Percentiles rank a stretch among this genome's conserved stretches.
phyloP scores from a whole-genome alignment of 768 basidiomycete genomes.

The Scleroderma bovista region DNA sequence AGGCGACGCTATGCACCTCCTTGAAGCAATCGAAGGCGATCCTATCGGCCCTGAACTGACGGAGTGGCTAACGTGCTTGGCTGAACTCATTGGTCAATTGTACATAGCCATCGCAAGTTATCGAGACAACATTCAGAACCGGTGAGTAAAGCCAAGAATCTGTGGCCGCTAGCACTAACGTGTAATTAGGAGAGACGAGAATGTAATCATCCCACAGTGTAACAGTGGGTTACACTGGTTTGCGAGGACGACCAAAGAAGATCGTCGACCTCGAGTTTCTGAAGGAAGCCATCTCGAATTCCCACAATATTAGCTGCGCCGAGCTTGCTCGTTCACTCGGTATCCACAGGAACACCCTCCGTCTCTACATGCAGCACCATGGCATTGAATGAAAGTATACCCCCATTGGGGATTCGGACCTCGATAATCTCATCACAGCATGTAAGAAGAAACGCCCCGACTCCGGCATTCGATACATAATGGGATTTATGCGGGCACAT shows the following conservation, averaged over 20 bases:
- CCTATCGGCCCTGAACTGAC: no score
- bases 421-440: conserved; percentile 4
- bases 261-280: conserved; percentile 5
- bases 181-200: neutral
- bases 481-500: conserved; percentile 22
- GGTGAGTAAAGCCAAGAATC: no score
- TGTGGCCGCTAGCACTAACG: no score
- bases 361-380: conserved; percentile 2
- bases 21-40: no score
- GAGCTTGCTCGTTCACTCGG: conserved; percentile 6
- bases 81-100: no score
- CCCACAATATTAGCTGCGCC: conserved; percentile 8
- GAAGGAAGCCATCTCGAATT: conserved; percentile 2
- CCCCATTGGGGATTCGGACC: conserved; percentile 3
- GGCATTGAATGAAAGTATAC: conserved; percentile 1
- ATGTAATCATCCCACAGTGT: conserved; percentile 3
- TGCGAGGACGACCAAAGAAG: conserved; percentile 3
- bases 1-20: no score
- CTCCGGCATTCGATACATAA: conserved; percentile 25
- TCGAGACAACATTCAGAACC: no score
- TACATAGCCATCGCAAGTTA: no score
- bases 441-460: conserved; percentile 15
- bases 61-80: no score
- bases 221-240: neutral
- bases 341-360: conserved; percentile 4